A percentile compares a stretch with the other conserved stretches of the same genome.
phyloP scores from a whole-genome alignment of 306 rosid genomes.

The Gastrolobium bilobum region DNA sequence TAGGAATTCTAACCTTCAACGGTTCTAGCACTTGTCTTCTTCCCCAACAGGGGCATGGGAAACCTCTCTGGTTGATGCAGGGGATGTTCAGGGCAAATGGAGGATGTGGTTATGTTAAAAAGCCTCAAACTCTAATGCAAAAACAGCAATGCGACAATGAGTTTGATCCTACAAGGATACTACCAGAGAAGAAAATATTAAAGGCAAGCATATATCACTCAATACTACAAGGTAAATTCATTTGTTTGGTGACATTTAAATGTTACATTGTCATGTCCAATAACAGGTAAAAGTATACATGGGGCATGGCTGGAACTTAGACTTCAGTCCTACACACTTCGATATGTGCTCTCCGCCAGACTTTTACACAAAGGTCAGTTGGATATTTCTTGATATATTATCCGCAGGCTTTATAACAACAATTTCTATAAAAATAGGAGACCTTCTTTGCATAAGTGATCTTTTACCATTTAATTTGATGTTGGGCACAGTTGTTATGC shows the following conservation, averaged over 20 bases:
- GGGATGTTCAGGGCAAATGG: constrained; percentile 98
- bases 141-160: constrained; percentile 59
- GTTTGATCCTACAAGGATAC: constrained; percentile 69
- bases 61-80: constrained; percentile 86
- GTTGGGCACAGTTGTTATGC: neutral
- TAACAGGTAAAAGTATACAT: constrained; percentile 73
- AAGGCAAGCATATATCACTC: constrained; percentile 50
- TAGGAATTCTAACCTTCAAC: constrained; percentile 26
- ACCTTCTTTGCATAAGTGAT: neutral
- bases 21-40: constrained; percentile 32
- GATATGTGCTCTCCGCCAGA: constrained; percentile 89
- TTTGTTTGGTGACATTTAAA: constrained; percentile 21
- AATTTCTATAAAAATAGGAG: neutral
- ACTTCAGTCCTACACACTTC: constrained; percentile 63
- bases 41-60: constrained; percentile 74
- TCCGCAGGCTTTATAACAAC: constrained; percentile 12
- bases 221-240: constrained; percentile 25
- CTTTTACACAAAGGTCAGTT: constrained; percentile 79
- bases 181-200: constrained; percentile 66
- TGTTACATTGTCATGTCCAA: constrained; percentile 22
- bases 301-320: constrained; percentile 63
- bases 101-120: constrained; percentile 89
- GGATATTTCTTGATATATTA: neutral
- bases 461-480: constrained; percentile 7
- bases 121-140: constrained; percentile 74